Evolutionary conservation across 805 yeast genomes (phyloP).

Genomic region (Barnettozyma wickerhamii): DNA sequence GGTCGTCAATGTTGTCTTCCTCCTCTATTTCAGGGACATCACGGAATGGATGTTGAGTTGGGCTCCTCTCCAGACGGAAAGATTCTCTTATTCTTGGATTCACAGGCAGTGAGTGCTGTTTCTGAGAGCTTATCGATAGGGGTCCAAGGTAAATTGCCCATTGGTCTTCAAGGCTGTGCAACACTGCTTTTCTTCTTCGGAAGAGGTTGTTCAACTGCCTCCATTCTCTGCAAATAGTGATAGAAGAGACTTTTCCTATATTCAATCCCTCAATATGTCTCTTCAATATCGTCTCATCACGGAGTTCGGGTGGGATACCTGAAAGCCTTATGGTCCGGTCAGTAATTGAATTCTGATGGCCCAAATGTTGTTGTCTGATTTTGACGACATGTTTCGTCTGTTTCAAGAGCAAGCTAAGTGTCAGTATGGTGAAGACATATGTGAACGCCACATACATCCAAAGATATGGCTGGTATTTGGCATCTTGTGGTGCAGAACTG

Average conservation of each 20-base stretch:
- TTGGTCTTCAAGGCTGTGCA: slow-evolving; percentile 57
- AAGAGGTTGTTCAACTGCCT: slow-evolving; percentile 62
- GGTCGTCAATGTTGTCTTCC: slow-evolving; percentile 10
- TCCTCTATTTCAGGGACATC: slow-evolving; percentile 11
- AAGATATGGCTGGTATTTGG: slow-evolving; percentile 52
- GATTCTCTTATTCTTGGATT: slow-evolving; percentile 22
- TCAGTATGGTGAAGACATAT: slow-evolving; percentile 71
- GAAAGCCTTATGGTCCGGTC: slow-evolving; percentile 85
- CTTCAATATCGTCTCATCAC: slow-evolving; percentile 66
- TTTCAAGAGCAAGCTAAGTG: slow-evolving; percentile 54
- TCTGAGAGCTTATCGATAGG: slow-evolving; percentile 15
- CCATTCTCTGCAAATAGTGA: slow-evolving; percentile 89
- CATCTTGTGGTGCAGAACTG: too few relatives aligned
- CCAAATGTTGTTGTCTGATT: slow-evolving; percentile 77
- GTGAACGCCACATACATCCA: slow-evolving; percentile 91
- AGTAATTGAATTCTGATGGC: slow-evolving; percentile 82
- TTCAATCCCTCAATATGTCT: slow-evolving; percentile 73
- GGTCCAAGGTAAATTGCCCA: slow-evolving; percentile 69
- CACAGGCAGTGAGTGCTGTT: slow-evolving; percentile 20
- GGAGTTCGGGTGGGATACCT: slow-evolving; percentile 81
- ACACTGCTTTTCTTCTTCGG: slow-evolving; percentile 47
- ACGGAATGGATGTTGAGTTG: slow-evolving; percentile 11
- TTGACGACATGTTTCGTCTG: slow-evolving; percentile 72
- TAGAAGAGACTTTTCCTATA: slow-evolving; percentile 73
- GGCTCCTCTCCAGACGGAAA: slow-evolving; percentile 18